phyloP scores from a whole-genome alignment of 805 yeast genomes.

The Blastobotrys terrestris region DNA sequence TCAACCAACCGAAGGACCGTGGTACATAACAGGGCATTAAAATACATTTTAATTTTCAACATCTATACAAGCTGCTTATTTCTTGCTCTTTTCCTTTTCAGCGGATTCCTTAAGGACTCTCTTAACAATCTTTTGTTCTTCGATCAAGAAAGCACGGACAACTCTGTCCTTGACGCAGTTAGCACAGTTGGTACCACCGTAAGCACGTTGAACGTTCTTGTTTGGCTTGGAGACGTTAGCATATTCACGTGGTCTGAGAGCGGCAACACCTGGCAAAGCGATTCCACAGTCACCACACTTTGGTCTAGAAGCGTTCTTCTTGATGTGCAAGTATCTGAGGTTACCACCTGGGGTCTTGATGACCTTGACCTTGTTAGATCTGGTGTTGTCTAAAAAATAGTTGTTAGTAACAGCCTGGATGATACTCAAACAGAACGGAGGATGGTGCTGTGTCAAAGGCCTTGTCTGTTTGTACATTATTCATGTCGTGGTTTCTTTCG shows the following conservation, averaged over 20 bases:
- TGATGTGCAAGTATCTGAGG: constrained; percentile 95
- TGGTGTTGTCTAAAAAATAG: constrained; percentile 81
- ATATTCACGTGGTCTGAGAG: constrained; percentile 98
- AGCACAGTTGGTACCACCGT: constrained; percentile 99
- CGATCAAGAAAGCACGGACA: constrained; percentile 98
- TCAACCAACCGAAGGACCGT: too few species aligned
- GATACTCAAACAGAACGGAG: constrained; percentile 1
- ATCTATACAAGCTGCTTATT: constrained; percentile 16
- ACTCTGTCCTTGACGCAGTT: constrained; percentile 97
- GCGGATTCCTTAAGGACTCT: constrained; percentile 97
- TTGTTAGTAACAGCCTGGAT: constrained; percentile 8
- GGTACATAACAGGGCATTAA: not conserved
- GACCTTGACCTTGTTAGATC: constrained; percentile 98
- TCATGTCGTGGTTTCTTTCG: not conserved
- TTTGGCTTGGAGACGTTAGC: constrained; percentile 91
- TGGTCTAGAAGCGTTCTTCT: constrained; percentile 76
- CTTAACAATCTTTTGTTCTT: constrained; percentile 99
- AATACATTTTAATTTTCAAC: not conserved
- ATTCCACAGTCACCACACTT: constrained; percentile 65
- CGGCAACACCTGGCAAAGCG: constrained; percentile 79
- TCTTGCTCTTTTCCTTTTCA: constrained; percentile 60
- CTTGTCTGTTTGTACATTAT: not conserved
- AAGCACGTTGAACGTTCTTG: constrained; percentile 98
- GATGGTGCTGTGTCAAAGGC: not conserved
- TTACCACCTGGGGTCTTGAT: constrained; percentile 99